Evolutionary conservation across 2,329 filamentous ascomycete genomes (phyloP).

Genomic region (Knoxdaviesia capensis): DNA sequence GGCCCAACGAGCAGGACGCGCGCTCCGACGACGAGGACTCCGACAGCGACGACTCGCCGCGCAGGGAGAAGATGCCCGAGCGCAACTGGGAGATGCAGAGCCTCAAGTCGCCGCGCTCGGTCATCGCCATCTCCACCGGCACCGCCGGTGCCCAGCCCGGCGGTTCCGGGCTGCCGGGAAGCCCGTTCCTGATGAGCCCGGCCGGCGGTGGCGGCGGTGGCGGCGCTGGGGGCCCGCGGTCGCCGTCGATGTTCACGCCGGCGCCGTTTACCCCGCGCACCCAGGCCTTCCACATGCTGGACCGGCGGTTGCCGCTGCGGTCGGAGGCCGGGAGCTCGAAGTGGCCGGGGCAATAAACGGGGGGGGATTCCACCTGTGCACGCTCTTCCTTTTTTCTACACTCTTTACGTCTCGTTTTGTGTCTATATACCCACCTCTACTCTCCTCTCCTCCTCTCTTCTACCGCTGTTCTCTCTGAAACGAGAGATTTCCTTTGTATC

Average conservation of each 20-base stretch:
- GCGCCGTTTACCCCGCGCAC: slow-evolving; percentile 43
- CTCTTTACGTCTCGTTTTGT: background rate
- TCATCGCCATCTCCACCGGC: too few relatives aligned
- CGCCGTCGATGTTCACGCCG: background rate
- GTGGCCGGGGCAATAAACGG: slow-evolving; percentile 13
- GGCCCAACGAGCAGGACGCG: slow-evolving; percentile 33
- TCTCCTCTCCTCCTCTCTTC: too few relatives aligned
- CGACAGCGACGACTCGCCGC: slow-evolving; percentile 15
- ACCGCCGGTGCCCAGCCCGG: too few relatives aligned
- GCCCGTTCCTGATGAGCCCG: too few relatives aligned
- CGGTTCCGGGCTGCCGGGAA: slow-evolving; percentile 8
- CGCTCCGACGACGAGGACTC: slow-evolving; percentile 19
- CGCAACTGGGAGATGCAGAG: slow-evolving; percentile 36
- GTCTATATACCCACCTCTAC: background rate
- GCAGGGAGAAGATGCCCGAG: slow-evolving; percentile 7
- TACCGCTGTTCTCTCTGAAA: too few relatives aligned
- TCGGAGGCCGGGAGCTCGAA: too few relatives aligned
- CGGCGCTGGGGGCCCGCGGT: too few relatives aligned
- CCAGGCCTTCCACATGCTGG: slow-evolving; percentile 43
- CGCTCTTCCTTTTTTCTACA: background rate
- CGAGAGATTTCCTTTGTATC: too few relatives aligned
- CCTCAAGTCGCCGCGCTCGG: slow-evolving; percentile 15
- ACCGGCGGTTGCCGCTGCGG: slow-evolving; percentile 14
- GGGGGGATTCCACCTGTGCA: background rate
- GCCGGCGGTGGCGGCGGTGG: too few relatives aligned